Base-by-base conservation (phyloP, 257 asterid species). In the Solanum neorickii region DNA sequence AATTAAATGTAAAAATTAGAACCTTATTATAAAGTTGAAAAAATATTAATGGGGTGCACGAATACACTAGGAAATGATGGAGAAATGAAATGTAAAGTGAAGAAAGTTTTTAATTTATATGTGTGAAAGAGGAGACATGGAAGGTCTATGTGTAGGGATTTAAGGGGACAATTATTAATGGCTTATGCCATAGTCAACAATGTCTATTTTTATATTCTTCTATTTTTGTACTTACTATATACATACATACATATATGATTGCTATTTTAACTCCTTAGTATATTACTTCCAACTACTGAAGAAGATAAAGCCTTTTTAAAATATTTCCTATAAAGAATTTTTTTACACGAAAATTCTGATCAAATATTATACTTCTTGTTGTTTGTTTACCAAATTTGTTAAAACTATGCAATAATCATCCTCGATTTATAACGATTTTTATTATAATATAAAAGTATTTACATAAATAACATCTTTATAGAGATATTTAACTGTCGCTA, bases 101-200 rank as follows among this genome's bases (percentile, higher is more conserved):
- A 46, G 10, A 47, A 74, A 80, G 39, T 5, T 16, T 16, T 31
- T 16, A 0, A 27, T 29, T 44, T 82, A 82, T 82, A 49, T 0
- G 85, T 47, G 68, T 16, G 69, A 29, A 82, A 82, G 68, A 29
- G 27, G 96, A 87, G 92, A 93, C 98, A 96, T 86, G 91, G 93
- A 89, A 89, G 93, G 93, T 82, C 75, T 90, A 74, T 80, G 74
- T 95, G 99, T 90, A 90, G 86, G 98, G 94, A 93, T 94, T 83
- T 2, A 88, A 89, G 95, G 96, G 94, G 91, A 96, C 85, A 82
- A 49, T 47, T 82, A 82, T 82, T 16, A 49, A 49, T 82, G 69
- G 85, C 85, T 82, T 49, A 82, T 47, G 69, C 46, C 25, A 82
- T 82, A 80, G 84, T 80, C 84, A 80, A 80, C 39, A 15, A 27